Conservation (phyloP, 164 flowering plant species). For the Nymphaea thermarum region DNA sequence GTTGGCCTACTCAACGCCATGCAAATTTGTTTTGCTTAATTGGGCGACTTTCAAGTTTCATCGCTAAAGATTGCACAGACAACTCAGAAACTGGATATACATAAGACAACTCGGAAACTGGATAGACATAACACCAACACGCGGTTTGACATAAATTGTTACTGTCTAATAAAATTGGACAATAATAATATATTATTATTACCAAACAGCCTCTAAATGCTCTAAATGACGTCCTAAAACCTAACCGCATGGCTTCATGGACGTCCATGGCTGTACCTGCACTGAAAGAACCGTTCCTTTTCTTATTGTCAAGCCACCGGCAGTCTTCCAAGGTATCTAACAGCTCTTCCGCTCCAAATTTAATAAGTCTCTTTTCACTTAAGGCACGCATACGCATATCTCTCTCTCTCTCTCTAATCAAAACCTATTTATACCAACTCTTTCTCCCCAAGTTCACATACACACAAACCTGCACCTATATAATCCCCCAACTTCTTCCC, state of each 20-base stretch:
- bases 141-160: too few relatives aligned
- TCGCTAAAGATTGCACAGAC: neutral
- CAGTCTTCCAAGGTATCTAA: neutral
- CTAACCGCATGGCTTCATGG: too few relatives aligned
- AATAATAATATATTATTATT: too few relatives aligned
- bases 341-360: neutral
- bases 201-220: too few relatives aligned
- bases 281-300: neutral
- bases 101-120: neutral
- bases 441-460: neutral
- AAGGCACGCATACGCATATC: neutral
- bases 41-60: neutral
- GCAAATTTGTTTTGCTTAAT: neutral
- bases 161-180: too few relatives aligned
- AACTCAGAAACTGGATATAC: neutral
- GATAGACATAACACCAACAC: too few relatives aligned
- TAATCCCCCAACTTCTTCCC: neutral
- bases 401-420: conserved; percentile 3
- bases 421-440: neutral
- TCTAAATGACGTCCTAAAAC: neutral
- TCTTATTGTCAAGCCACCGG: neutral
- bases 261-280: too few relatives aligned
- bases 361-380: neutral
- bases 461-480: neutral
- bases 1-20: neutral